Evolutionary conservation across 1,139 yeast genomes (phyloP).

Genomic region (Barnettozyma hawaiiensis): DNA sequence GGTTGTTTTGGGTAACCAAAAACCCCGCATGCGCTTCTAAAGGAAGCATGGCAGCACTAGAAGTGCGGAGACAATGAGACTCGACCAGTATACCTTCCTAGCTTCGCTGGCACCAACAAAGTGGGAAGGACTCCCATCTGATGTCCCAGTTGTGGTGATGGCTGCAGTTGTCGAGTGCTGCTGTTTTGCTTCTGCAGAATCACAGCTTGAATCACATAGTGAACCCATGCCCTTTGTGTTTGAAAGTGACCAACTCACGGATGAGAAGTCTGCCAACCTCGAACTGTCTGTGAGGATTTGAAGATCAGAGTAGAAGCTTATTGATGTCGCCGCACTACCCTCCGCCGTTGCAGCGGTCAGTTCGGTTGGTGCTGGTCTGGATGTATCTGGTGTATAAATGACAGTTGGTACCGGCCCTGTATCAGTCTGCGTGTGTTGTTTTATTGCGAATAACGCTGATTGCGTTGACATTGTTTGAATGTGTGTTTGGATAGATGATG

Average conservation of each 20-base stretch:
- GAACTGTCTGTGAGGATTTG: constrained; percentile 22
- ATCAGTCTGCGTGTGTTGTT: not conserved
- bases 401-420: not conserved
- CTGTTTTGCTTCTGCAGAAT: not conserved
- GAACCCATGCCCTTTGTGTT: not conserved
- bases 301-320: constrained; percentile 22
- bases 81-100: not conserved
- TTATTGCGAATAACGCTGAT: not conserved
- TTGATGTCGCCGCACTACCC: not conserved
- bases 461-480: not conserved
- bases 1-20: no score
- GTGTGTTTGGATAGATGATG: no score
- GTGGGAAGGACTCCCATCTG: not conserved
- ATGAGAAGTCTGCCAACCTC: constrained; percentile 7
- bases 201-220: not conserved
- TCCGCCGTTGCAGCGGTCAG: no score
- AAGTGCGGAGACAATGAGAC: not conserved
- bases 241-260: not conserved
- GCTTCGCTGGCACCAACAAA: not conserved
- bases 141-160: not conserved
- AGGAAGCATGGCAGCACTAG: not conserved
- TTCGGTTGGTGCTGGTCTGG: not conserved
- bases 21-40: no score
- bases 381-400: not conserved
- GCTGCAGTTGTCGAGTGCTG: not conserved